phyloP scores from a whole-genome alignment of 2,329 filamentous ascomycete species.

The Botrytis hyacinthi region DNA sequence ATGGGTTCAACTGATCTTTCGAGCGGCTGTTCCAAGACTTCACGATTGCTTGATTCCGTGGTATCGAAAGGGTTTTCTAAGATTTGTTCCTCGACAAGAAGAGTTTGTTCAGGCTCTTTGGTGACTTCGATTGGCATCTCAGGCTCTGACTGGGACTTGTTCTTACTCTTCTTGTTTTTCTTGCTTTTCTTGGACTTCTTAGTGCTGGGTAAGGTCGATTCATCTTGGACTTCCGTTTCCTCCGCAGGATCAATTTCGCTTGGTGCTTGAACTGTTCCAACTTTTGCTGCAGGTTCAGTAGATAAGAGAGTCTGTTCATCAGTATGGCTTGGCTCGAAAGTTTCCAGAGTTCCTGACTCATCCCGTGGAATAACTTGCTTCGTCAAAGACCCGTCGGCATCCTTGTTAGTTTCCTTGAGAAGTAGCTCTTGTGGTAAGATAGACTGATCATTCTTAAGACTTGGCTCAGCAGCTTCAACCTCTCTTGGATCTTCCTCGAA shows the following conservation, averaged over 20 bases:
- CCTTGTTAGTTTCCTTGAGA: not conserved
- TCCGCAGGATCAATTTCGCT: not conserved
- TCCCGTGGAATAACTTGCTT: not conserved
- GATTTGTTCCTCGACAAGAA: not conserved
- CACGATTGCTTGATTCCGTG: not conserved
- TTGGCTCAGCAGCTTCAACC: not conserved
- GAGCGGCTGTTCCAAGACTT: not conserved
- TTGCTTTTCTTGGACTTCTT: slow-evolving; percentile 1
- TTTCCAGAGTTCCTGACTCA: not conserved
- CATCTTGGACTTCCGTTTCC: not conserved
- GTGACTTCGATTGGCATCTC: not conserved
- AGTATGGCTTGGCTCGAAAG: not conserved
- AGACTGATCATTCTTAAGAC: not conserved
- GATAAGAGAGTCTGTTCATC: not conserved
- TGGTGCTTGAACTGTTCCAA: not conserved
- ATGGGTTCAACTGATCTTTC: not conserved
- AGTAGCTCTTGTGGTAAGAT: not conserved
- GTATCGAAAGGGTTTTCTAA: not conserved
- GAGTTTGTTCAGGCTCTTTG: not conserved
- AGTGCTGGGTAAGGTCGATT: not conserved
- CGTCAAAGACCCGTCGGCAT: not conserved
- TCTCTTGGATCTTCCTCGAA: not conserved
- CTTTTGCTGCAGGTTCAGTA: not conserved
- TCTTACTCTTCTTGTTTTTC: not conserved
- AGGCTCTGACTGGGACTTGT: not conserved